phyloP scores from a whole-genome alignment of 805 yeast species.

The Saccharomycopsis microspora region DNA sequence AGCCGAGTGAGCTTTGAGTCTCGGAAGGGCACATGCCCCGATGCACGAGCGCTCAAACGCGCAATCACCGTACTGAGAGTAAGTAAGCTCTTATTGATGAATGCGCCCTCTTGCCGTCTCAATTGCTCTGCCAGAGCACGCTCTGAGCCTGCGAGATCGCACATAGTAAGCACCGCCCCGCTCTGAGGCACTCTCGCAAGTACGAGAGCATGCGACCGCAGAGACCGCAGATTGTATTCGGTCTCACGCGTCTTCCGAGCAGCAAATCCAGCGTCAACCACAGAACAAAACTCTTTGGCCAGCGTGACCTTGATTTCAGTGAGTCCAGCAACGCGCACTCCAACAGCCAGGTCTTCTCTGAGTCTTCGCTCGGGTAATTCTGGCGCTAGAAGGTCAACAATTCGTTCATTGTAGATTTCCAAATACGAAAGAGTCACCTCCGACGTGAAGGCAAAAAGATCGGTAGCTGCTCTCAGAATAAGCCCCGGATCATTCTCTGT shows the following conservation, averaged over 20 bases:
- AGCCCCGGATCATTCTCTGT: constrained; percentile 51
- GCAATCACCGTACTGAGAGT: constrained; percentile 91
- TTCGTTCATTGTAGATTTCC: constrained; percentile 80
- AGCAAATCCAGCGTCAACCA: constrained; percentile 59
- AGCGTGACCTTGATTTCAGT: constrained; percentile 45
- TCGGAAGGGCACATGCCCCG: constrained; percentile 78
- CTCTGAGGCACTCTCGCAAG: constrained; percentile 41
- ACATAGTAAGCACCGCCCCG: constrained; percentile 61
- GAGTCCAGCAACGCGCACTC: constrained; percentile 68
- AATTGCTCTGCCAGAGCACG: constrained; percentile 53
- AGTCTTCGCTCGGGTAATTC: constrained; percentile 47
- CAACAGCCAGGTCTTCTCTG: constrained; percentile 63
- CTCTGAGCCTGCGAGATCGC: constrained; percentile 98
- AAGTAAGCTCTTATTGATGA: constrained; percentile 78
- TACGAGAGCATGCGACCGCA: constrained; percentile 86
- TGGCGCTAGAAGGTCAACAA: constrained; percentile 63
- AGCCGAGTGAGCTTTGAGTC: constrained; percentile 87
- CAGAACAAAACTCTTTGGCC: constrained; percentile 47
- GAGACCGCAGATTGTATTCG: constrained; percentile 76
- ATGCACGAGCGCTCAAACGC: constrained; percentile 40
- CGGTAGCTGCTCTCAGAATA: constrained; percentile 53
- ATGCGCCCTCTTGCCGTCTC: constrained; percentile 88
- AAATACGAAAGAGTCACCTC: constrained; percentile 56
- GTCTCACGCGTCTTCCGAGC: constrained; percentile 78
- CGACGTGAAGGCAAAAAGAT: constrained; percentile 39